phyloP scores from a whole-genome alignment of 352 stramenopile species.

The Phytophthora sp. region DNA sequence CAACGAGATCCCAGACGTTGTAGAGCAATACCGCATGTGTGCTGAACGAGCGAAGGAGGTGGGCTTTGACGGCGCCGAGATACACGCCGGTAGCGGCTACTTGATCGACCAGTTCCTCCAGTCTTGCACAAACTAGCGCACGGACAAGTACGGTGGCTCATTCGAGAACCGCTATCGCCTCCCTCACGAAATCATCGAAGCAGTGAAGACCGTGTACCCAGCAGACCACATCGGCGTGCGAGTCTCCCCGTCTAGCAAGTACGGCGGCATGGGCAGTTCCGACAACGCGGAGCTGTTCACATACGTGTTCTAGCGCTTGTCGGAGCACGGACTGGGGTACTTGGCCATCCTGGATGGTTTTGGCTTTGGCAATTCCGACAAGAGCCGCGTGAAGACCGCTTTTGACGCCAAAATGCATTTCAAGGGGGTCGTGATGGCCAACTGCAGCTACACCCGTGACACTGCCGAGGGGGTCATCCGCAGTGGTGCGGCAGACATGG shows the following conservation, averaged over 20 bases:
- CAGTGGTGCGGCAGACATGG: conserved; percentile 28
- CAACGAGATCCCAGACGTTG: conserved; percentile 44
- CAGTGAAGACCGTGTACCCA: conserved; percentile 38
- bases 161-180: conserved; percentile 81
- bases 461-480: conserved; percentile 23
- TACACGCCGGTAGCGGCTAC: conserved; percentile 89
- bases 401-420: conserved; percentile 29
- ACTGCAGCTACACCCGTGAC: conserved; percentile 31
- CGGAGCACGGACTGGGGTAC: conserved; percentile 29
- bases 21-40: conserved; percentile 78
- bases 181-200: conserved; percentile 67
- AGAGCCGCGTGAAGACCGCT: conserved; percentile 29
- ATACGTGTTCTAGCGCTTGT: conserved; percentile 40
- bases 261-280: conserved; percentile 31
- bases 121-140: conserved; percentile 67
- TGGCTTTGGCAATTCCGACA: conserved; percentile 32
- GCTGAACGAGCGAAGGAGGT: conserved; percentile 73
- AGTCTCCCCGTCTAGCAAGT: conserved; percentile 36
- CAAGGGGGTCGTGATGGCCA: conserved; percentile 32
- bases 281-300: conserved; percentile 47
- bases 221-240: conserved; percentile 38
- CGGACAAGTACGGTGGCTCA: conserved; percentile 81
- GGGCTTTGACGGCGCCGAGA: conserved; percentile 56
- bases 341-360: conserved; percentile 39
- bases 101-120: conserved; percentile 77